Base-by-base conservation (phyloP, 768 basidiomycete genomes). In the Astraeus odoratus region DNA sequence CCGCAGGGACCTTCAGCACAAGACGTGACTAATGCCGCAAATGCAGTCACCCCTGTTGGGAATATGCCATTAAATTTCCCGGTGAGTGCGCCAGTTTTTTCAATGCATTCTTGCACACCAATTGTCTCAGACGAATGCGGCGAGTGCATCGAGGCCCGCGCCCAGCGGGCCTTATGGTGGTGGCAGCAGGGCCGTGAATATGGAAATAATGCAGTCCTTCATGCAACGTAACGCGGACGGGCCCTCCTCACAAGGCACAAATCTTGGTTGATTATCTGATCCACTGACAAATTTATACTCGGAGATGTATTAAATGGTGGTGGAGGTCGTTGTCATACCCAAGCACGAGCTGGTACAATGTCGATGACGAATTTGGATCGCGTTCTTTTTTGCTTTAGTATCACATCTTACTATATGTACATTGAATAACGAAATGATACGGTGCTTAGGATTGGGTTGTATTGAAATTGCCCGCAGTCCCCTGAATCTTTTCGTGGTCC, bases 401-500 rank as follows among this genome's bases (percentile, higher is more conserved):
- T 35, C 24, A 18, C 20, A 19, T 43, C 16, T 15, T 36, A 26
- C 40, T n/a, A n/a, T 36, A 35, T 26, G 26, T 20, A 24, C 23
- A 34, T 23, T 23, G 30, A 42, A 44, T 8, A 15, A 39, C 36
- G 23, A n/a, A n/a, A n/a, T n/a, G n/a, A n/a, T n/a, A n/a, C n/a
- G n/a, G n/a, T n/a, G n/a, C 19, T 49, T 36, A 68, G 33, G 54
- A 58, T 49, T 73, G 73, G 6, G 78, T 70, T 29, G 70, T 60
- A 48, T 64, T 77, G 51, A 78, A 69, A 48, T 69, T 72, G 8
- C 80, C 79, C 27, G 82, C 81, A 36, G 76, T 81, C n/a, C 89
- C 88, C 56, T 80, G 81, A 39, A 91, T 85, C 66, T 89, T 91
- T 49, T 80, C 74, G 53, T 95, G 93, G 59, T 95, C 93, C 1